These are phyloP conservation scores for Cardamine occulta DNA, from an alignment of 345 rosid genomes.

Conservation along the genomic window DNA sequence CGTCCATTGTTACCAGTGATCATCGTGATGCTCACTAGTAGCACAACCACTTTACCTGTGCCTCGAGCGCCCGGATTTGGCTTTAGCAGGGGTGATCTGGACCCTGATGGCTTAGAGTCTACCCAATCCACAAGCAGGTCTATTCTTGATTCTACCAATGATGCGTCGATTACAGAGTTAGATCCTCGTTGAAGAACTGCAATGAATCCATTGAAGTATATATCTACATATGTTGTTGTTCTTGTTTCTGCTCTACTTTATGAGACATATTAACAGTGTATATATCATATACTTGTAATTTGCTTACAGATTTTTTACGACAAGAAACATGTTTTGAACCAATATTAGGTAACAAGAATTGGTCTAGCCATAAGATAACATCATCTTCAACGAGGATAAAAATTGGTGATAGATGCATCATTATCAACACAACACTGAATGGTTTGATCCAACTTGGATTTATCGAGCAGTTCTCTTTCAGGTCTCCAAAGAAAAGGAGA, in stretches of 20 bases:
- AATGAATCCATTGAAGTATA: not conserved
- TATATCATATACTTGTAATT: not conserved
- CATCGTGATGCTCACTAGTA: conserved; percentile 46
- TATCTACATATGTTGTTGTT: not conserved
- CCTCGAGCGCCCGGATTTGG: conserved; percentile 42
- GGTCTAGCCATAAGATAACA: not conserved
- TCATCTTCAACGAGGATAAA: not conserved
- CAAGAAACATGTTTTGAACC: not conserved
- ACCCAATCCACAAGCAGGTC: not conserved
- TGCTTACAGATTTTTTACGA: not conserved
- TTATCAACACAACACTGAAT: not conserved
- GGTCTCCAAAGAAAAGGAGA: not conserved
- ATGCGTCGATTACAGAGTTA: conserved; percentile 21
- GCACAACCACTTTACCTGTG: conserved; percentile 34
- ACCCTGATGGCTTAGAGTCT: not conserved
- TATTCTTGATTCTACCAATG: conserved; percentile 2
- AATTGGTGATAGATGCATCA: not conserved
- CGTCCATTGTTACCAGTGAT: conserved; percentile 38
- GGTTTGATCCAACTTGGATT: not conserved
- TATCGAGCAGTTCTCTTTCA: not conserved
- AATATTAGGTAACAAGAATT: not conserved
- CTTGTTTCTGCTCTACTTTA: not conserved
- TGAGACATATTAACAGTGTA: not conserved
- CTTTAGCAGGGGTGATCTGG: not conserved
- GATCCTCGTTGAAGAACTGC: conserved; percentile 2